Base-by-base conservation (phyloP, 2,329 filamentous ascomycete species). In the Setomelanomma holmii region DNA sequence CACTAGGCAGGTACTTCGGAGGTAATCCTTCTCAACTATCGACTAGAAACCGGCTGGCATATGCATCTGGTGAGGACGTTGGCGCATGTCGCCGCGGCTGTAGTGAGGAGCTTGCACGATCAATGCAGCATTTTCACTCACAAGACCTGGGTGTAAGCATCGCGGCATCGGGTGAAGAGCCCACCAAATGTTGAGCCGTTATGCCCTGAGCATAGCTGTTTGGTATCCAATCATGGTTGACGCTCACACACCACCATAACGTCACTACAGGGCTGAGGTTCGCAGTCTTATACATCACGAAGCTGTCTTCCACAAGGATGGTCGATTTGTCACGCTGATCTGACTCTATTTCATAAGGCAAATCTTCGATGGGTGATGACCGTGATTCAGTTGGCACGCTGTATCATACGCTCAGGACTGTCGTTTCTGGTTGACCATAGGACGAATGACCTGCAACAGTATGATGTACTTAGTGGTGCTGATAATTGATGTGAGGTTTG, bases 201-300 rank as follows among this genome's bases (percentile, higher is more conserved):
- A n/a, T n/a, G n/a, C n/a, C n/a, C n/a, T n/a, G n/a, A n/a, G n/a
- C n/a, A n/a, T n/a, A n/a, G n/a, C n/a, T n/a, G n/a, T n/a, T n/a
- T n/a, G n/a, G n/a, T n/a, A 23, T 27, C 44, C 44, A 46, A 46
- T 46, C 34, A 14, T 39, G 8, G 22, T n/a, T 40, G 12, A 11
- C 10, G 5, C 22, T 23, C 44, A 33, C 11, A 39, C 44, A 46
- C 44, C 44, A 40, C 17, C 35, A 20, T 16, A 20, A 30, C 3
- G 14, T 30, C 5, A 8, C 10, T 30, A 14, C 14, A 6, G 3
- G 10, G 27, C 27, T 14, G 27, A 30, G 27, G 10, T 30, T 3
- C 27, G 27, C 10, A 6, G 27, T 30, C 27, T 30, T 30, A 10
- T 30, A 6, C 14, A 14, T 30, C 14, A 8, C 5, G 14, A 30